Conservation (phyloP, 371 early-diverging fungal genomes). For the Mucor lusitanicus region DNA sequence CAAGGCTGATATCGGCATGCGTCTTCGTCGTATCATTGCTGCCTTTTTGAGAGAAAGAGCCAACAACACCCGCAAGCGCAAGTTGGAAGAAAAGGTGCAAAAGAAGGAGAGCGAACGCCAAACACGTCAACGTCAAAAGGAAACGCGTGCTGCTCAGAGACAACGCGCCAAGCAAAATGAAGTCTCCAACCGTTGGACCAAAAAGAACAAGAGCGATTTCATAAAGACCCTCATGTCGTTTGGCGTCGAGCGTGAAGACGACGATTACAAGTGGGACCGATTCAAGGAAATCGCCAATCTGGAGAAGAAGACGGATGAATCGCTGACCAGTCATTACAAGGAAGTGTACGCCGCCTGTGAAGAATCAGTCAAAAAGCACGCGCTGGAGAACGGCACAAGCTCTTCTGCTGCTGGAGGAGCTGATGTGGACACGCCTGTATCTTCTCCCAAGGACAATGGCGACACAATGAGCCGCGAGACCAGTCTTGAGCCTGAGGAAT, state of each 20-base stretch:
- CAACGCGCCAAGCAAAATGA: conserved; percentile 46
- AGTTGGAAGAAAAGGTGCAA: conserved; percentile 49
- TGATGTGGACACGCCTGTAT: conserved; percentile 16
- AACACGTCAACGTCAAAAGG: conserved; percentile 49
- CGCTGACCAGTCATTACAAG: conserved; percentile 62
- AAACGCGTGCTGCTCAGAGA: conserved; percentile 49
- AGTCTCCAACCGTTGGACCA: conserved; percentile 63
- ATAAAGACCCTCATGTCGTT: conserved; percentile 69
- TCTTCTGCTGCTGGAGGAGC: conserved; percentile 1
- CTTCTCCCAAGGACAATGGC: conserved; percentile 20
- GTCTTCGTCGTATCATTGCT: conserved; percentile 68
- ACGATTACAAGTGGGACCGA: conserved; percentile 60
- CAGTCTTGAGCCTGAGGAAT: conserved; percentile 49
- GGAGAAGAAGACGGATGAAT: conserved; percentile 71
- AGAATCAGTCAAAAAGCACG: conserved; percentile 56
- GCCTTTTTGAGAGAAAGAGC: conserved; percentile 64
- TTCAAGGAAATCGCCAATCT: conserved; percentile 75
- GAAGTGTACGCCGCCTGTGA: conserved; percentile 61
- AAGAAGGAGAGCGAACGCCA: conserved; percentile 39
- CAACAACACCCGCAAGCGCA: conserved; percentile 39
- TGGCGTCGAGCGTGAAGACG: conserved; percentile 59
- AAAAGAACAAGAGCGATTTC: conserved; percentile 73
- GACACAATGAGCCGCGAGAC: conserved; percentile 45
- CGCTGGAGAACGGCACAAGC: conserved; percentile 18
- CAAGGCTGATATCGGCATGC: conserved; percentile 71